Conservation (phyloP, 1,139 yeast genomes). For the Tardiomyces digboiensis region DNA sequence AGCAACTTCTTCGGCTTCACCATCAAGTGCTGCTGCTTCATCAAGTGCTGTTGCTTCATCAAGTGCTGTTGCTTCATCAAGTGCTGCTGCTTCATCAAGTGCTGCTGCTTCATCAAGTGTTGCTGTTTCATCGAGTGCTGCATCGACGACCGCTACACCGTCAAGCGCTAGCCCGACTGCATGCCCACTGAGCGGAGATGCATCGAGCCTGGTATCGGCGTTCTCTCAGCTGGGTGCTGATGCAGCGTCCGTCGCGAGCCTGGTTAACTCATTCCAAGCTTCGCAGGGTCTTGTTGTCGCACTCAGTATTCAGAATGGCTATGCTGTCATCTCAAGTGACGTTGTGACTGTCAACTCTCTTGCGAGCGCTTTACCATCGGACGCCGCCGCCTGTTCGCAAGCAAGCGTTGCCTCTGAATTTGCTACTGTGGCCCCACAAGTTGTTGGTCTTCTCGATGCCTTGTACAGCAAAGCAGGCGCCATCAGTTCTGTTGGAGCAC, state of each 20-base stretch:
- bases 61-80: no score
- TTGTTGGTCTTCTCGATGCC: constrained; percentile 5
- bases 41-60: no score
- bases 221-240: neutral
- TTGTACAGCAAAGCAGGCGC: constrained; percentile 5
- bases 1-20: no score
- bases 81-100: no score
- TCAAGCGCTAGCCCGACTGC: no score
- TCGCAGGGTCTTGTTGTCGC: neutral
- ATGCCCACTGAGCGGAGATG: no score
- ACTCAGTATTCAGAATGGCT: neutral
- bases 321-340: neutral
- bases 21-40: no score
- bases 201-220: neutral
- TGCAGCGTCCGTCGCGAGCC: neutral
- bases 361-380: neutral
- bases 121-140: no score
- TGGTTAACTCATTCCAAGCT: neutral
- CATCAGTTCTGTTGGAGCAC: constrained; percentile 6
- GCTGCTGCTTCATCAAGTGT: no score
- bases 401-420: neutral
- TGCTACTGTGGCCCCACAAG: constrained; percentile 1
- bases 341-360: neutral
- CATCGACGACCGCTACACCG: no score
- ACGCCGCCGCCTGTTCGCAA: neutral